phyloP scores from a whole-genome alignment of 129 eudicot species.

The Chrysanthemum makinoi region DNA sequence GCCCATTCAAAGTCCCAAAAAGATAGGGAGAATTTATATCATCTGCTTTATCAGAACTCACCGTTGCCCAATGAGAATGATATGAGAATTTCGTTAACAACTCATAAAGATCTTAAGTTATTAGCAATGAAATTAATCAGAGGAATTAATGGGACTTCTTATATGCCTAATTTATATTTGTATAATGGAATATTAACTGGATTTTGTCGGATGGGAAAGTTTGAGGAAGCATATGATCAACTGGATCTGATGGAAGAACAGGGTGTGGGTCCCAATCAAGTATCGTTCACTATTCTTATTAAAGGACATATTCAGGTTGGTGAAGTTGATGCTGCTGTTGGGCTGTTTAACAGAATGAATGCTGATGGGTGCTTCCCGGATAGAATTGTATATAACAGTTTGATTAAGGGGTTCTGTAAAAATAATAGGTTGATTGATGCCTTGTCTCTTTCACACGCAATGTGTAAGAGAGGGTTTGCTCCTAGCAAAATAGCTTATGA shows the following conservation, averaged over 20 bases:
- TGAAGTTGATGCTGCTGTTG: conserved; percentile 49
- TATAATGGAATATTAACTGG: conserved; percentile 57
- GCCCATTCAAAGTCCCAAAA: conserved; percentile 26
- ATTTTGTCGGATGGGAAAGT: conserved; percentile 46
- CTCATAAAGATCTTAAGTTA: conserved; percentile 45
- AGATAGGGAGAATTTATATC: conserved; percentile 45
- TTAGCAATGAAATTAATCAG: conserved; percentile 38
- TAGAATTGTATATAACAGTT: conserved; percentile 45
- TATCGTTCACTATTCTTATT: conserved; percentile 58
- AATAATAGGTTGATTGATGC: conserved; percentile 51
- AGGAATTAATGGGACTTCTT: conserved; percentile 24
- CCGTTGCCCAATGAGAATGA: conserved; percentile 16
- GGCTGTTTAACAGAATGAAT: conserved; percentile 51
- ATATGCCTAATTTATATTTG: conserved; percentile 47
- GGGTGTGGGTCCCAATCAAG: conserved; percentile 53
- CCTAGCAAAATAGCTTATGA: conserved; percentile 65
- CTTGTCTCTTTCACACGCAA: conserved; percentile 40
- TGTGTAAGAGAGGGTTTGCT: conserved; percentile 58
- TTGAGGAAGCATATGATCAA: conserved; percentile 56
- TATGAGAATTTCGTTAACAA: conserved; percentile 28
- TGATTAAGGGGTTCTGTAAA: conserved; percentile 55
- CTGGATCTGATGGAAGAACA: conserved; percentile 48
- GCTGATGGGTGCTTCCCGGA: conserved; percentile 46
- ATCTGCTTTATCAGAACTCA: conserved; percentile 37
- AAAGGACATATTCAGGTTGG: conserved; percentile 53